Conservation (phyloP, 306 rosid genomes). For the Gleditsia sinensis region DNA sequence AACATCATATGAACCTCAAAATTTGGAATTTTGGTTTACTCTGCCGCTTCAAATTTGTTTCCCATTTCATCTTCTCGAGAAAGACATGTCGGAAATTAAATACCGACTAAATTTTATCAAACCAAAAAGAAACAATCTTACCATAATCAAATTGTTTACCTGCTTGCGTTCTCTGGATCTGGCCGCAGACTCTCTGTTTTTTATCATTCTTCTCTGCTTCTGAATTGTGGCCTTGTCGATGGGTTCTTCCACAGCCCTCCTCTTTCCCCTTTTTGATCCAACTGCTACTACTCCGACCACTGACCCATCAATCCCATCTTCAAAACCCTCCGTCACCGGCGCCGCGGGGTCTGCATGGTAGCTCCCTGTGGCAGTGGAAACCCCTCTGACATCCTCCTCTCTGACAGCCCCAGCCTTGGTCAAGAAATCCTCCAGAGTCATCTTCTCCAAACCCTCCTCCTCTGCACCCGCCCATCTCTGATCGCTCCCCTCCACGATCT, state of each 20-base stretch:
- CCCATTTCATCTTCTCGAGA: not conserved
- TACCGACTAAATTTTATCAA: no score
- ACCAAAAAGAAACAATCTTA: no score
- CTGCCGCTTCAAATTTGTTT: no score
- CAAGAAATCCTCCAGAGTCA: conserved; percentile 74
- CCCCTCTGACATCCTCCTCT: conserved; percentile 54
- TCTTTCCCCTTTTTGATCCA: conserved; percentile 47
- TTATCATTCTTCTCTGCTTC: conserved; percentile 83
- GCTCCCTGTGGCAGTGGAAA: conserved; percentile 22
- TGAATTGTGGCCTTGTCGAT: conserved; percentile 81
- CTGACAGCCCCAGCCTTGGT: conserved; percentile 58
- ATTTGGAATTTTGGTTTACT: not conserved
- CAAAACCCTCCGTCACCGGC: conserved; percentile 39
- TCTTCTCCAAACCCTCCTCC: conserved; percentile 32
- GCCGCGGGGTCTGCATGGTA: conserved; percentile 21
- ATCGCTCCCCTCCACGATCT: conserved; percentile 52
- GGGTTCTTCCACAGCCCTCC: conserved; percentile 64
- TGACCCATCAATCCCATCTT: conserved; percentile 40
- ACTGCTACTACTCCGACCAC: not conserved
- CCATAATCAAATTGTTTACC: conserved; percentile 35
- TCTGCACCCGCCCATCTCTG: not conserved
- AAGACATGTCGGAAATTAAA: no score
- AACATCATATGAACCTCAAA: not conserved
- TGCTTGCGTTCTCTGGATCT: conserved; percentile 94
- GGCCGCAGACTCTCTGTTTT: conserved; percentile 93